Percentiles rank a stretch among this genome's conserved stretches.
These are phyloP conservation scores for Gossypium mustelinum DNA, from an alignment of 345 rosid genomes.

Conservation along the genomic window DNA sequence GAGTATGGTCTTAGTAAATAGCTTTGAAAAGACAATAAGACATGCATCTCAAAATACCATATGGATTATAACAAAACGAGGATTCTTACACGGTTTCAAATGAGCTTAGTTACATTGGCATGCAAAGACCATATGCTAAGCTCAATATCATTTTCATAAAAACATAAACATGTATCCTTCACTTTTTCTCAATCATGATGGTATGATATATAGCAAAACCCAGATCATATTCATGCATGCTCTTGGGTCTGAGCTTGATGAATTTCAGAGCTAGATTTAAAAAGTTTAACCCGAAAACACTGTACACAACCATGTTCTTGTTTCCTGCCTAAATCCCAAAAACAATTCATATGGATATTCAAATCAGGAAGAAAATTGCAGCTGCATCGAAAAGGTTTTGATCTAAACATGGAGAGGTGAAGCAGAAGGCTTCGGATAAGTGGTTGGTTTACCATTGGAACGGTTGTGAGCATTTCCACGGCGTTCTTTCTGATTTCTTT, in stretches of 20 bases:
- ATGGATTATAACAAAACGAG: background rate
- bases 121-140: background rate
- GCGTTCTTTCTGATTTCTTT: constrained; percentile 26
- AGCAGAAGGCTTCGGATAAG: constrained; percentile 10
- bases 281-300: background rate
- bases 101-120: background rate
- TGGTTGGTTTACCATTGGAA: constrained; percentile 17
- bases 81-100: background rate
- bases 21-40: background rate
- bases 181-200: background rate
- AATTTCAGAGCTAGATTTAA: background rate
- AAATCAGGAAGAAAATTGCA: background rate
- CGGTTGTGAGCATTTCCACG: constrained; percentile 23
- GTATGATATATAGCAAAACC: background rate
- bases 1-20: background rate
- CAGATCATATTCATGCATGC: background rate
- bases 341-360: background rate
- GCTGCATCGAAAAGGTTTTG: background rate
- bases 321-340: constrained; percentile 9
- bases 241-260: background rate
- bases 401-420: constrained; percentile 10
- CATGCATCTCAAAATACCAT: background rate
- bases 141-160: constrained; percentile 5
- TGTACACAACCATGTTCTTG: background rate
- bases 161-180: background rate